phyloP scores from a whole-genome alignment of 805 yeast genomes.

The Pichia cabralensis region DNA sequence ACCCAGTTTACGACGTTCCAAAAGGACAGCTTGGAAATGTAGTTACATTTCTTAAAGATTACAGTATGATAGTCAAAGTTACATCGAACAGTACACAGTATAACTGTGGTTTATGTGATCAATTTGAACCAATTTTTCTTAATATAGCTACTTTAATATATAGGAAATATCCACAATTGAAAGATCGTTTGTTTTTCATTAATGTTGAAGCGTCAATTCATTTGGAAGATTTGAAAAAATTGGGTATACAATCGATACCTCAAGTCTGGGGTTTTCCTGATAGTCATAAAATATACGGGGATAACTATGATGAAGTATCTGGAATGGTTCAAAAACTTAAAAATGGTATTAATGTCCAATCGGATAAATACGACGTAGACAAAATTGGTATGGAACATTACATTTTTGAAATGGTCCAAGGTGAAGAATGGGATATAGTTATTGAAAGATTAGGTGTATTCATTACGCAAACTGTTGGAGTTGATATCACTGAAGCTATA shows the following conservation, averaged over 20 bases:
- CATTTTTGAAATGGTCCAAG: conserved; percentile 8
- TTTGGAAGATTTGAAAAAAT: conserved; percentile 28
- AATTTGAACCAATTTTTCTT: conserved; percentile 31
- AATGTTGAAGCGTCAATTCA: conserved; percentile 42
- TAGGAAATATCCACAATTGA: conserved; percentile 31
- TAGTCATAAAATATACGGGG: conserved; percentile 8
- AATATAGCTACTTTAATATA: conserved; percentile 35
- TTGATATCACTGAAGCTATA: conserved; percentile 6
- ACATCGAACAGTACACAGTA: conserved; percentile 38
- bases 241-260: conserved; percentile 46
- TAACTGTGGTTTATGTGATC: conserved; percentile 39
- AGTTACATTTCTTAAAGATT: conserved; percentile 40
- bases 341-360: conserved; percentile 3
- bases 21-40: conserved; percentile 31
- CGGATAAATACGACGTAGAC: conserved; percentile 5
- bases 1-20: conserved; percentile 20
- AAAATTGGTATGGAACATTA: conserved; percentile 12
- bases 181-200: conserved; percentile 34
- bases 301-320: background rate
- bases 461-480: conserved; percentile 1
- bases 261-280: conserved; percentile 56
- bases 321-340: conserved; percentile 1
- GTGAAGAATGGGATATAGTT: conserved; percentile 9
- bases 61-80: conserved; percentile 40
- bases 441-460: conserved; percentile 6